Base-by-base conservation (phyloP, 345 rosid species). In the Eucalyptus erythrocorys region DNA sequence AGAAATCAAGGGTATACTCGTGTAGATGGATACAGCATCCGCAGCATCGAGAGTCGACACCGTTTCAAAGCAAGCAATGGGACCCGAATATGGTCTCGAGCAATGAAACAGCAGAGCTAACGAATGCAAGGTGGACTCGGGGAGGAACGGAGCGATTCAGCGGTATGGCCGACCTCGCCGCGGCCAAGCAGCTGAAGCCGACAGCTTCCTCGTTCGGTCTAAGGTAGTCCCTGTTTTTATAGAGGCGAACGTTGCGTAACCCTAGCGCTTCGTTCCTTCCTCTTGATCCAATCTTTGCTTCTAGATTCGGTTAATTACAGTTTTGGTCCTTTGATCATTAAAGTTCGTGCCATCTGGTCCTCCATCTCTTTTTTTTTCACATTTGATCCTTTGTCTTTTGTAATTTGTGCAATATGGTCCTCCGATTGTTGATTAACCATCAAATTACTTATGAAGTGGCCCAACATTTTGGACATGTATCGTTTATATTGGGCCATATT, bases 181-280 rank as follows among this genome's bases (percentile, higher is more conserved):
- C 26, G 15, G 82, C 82, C 82, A 27, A 37, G 82, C 27, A 64
- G 82, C 82, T 5, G 45, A 37, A 37, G 81, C 45, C 45, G 27
- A 37, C 26, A 0, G 0, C 82, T 37, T 37, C 0, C 47, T 21
- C 15, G 82, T 76, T 76, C 15, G 6, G 15, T 5, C 45, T 37
- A 5, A 0, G 26, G 82, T 3, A 10, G 82, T 10, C 45, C 47
- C 14, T 12, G 47, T 1, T 37, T 76, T 76, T 76, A 76, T 76
- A 76, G 27, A 37, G 82, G 82, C 8, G 82, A 76, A 21, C 82
- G 82, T 21, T 37, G 82, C 82, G 47, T 10, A 76, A 76, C 82
- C 82, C 82, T 76, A 76, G 82, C 82, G 14, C 6, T 76, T 19
- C 24, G 7, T 40, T 68, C 80, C 80, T 4, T 0, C 24, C 2